Conservation (phyloP, 2,329 filamentous ascomycete genomes). For the Fusarium sp. region DNA sequence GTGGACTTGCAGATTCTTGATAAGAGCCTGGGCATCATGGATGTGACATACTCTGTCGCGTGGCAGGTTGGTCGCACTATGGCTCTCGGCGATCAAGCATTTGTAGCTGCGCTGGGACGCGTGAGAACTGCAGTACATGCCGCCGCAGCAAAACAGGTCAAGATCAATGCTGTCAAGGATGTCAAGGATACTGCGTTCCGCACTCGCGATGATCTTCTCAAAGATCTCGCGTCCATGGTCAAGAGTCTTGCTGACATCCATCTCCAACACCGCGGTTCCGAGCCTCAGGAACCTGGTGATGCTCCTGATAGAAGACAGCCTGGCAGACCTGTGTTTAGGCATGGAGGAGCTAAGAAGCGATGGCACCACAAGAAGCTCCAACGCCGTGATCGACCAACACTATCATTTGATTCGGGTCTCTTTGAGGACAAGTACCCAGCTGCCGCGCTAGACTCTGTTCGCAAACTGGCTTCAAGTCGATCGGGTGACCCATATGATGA, state of each 20-base stretch:
- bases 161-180: neutral
- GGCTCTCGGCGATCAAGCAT: conserved; percentile 50
- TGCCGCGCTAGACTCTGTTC: neutral
- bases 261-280: neutral
- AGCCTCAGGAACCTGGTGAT: neutral
- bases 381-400: neutral
- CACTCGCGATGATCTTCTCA: neutral
- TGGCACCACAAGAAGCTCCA: neutral
- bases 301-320: neutral
- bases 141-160: neutral
- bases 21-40: conserved; percentile 52
- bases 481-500: conserved; percentile 23
- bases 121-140: neutral
- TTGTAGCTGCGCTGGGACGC: conserved; percentile 43
- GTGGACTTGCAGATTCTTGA: conserved; percentile 55
- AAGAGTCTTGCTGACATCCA: neutral
- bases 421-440: neutral
- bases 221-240: neutral
- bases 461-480: neutral
- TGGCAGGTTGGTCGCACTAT: conserved; percentile 56
- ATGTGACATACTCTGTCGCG: conserved; percentile 55
- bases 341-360: neutral
- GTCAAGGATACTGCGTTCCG: neutral
- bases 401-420: neutral
- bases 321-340: neutral